Percentiles rank a stretch among this genome's conserved stretches.
Conservation (phyloP, 2,329 filamentous ascomycete species). For the Penicillium sp. region DNA sequence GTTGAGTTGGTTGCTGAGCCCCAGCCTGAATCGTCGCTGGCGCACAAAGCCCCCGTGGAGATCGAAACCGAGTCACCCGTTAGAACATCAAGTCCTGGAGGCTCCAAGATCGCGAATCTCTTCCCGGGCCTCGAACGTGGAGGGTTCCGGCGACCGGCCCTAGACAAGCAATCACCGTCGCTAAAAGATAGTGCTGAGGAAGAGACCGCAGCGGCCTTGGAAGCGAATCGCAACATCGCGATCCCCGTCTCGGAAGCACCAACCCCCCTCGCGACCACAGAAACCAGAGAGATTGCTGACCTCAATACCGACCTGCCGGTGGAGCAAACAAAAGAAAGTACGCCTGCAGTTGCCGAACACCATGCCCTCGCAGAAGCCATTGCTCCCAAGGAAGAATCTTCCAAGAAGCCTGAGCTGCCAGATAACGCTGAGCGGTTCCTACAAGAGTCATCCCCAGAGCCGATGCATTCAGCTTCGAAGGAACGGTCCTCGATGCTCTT, state of each 20-base stretch:
- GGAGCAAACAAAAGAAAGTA: conserved; percentile 8
- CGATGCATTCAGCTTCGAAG: conserved; percentile 27
- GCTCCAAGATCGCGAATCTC: conserved; percentile 32
- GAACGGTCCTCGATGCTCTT: conserved; percentile 49
- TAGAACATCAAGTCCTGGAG: conserved; percentile 22
- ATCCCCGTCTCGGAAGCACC: conserved; percentile 47
- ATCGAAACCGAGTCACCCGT: conserved; percentile 19
- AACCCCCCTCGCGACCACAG: conserved; percentile 33
- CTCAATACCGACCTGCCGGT: conserved; percentile 20
- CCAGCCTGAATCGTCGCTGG: conserved; percentile 3
- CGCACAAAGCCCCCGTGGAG: conserved; percentile 18
- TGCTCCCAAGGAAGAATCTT: conserved; percentile 7
- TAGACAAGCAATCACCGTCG: conserved; percentile 22
- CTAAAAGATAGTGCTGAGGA: conserved; percentile 43
- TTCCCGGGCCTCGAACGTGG: conserved; percentile 39
- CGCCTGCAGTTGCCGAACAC: conserved; percentile 8
- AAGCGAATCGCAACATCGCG: conserved; percentile 46
- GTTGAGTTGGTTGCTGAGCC: conserved; percentile 7
- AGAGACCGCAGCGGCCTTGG: conserved; percentile 32
- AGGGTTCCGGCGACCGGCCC: conserved; percentile 28
- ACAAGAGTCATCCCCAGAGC: conserved; percentile 17
- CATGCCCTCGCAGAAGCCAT: conserved; percentile 2
- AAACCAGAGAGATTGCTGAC: conserved; percentile 44
- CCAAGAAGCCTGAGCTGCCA: conserved; percentile 12
- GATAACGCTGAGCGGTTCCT: conserved; percentile 27